Evolutionary conservation across 345 rosid genomes (phyloP).

Genomic region (Pelargonium nanum): DNA sequence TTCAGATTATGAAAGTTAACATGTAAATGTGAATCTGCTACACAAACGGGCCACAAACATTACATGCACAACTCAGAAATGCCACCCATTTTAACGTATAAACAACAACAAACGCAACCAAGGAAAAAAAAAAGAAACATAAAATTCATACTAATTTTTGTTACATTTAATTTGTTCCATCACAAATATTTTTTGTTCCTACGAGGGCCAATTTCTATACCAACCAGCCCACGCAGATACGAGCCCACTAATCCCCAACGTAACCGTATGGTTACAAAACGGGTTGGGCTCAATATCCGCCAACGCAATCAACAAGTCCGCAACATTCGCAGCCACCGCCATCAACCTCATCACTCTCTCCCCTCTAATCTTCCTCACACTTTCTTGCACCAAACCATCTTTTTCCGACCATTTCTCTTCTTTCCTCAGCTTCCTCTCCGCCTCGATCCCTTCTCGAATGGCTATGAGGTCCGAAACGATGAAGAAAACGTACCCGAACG

Average conservation of each 20-base stretch:
- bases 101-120: background rate
- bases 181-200: background rate
- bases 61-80: background rate
- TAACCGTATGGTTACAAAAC: slow-evolving; percentile 59
- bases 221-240: slow-evolving; percentile 99
- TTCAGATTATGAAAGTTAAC: no score
- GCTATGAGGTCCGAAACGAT: slow-evolving; percentile 50
- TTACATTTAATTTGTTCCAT: background rate
- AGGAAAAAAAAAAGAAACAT: background rate
- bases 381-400: slow-evolving; percentile 27
- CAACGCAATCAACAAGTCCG: slow-evolving; percentile 69
- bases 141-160: no score
- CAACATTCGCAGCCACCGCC: slow-evolving; percentile 81
- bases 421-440: slow-evolving; percentile 26
- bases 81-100: no score
- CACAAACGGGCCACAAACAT: background rate
- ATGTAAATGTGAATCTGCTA: background rate
- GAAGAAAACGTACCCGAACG: slow-evolving; percentile 87
- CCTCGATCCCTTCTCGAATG: slow-evolving; percentile 38
- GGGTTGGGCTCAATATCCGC: slow-evolving; percentile 91
- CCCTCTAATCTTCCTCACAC: slow-evolving; percentile 33
- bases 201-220: slow-evolving; percentile 94
- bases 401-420: slow-evolving; percentile 15
- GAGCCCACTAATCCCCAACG: slow-evolving; percentile 78
- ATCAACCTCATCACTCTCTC: slow-evolving; percentile 76